Base-by-base conservation (phyloP, 148 eudicot genomes). In the Simmondsia chinensis region DNA sequence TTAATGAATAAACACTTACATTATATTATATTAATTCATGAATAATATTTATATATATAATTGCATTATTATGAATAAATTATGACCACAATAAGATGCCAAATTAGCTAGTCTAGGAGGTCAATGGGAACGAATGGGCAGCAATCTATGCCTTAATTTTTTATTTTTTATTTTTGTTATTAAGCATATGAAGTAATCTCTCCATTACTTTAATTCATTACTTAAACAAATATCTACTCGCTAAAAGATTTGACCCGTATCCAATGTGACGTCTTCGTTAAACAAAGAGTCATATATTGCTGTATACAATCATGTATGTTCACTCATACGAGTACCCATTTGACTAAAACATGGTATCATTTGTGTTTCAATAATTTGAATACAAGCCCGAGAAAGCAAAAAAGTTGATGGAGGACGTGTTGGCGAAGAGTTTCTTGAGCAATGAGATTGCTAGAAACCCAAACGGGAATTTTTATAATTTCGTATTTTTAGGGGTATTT, bases 71-170 rank as follows among this genome's bases (percentile, higher is more conserved):
- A n/a, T n/a, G 22, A 18, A 42, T 1, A 7, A 16, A 41, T 30
- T 16, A 31, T 21, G 20, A 37, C 37, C 17, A n/a, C 48, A 61
- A 52, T 20, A 29, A 61, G 39, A 60, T 32, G 46, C 32, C 25
- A 46, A 7, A 46, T 30, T 53, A 39, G 42, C 21, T 36, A n/a
- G n/a, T 11, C 19, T 12, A 13, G 16, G 28, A 63, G 57, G 68
- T 56, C 68, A 63, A 63, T 43, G 56, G 39, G n/a, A n/a, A n/a
- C n/a, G n/a, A 7, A 42, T 42, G 18, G 50, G 43, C 57, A 63
- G 25, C 49, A 20, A 37, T 41, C 56, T 63, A 51, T 27, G 3
- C 20, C 11, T 63, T 23, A n/a, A n/a, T 32, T 25, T 43, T 11
- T 31, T 27, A 20, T 33, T 20, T 12, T 38, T 39, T 52, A 20